Evolutionary conservation across 768 basidiomycete species (phyloP).

Genomic region (Cantharellus anzutake): DNA sequence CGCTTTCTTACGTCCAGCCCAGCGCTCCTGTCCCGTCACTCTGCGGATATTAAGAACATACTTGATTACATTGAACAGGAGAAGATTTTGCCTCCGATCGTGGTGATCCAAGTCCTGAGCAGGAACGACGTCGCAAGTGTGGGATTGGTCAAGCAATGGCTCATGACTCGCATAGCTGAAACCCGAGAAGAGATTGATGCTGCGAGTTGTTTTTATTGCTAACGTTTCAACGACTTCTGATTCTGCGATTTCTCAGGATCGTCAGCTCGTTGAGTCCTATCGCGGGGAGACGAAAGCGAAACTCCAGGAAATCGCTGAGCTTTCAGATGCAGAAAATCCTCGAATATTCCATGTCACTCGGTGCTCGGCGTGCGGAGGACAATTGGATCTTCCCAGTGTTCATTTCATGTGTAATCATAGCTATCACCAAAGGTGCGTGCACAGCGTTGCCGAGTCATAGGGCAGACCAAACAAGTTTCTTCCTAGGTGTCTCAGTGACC

Average conservation of each 20-base stretch:
- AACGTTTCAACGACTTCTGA: constrained; percentile 3
- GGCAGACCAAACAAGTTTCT: background rate
- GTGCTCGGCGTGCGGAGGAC: constrained; percentile 76
- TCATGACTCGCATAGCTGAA: constrained; percentile 57
- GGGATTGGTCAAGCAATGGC: constrained; percentile 81
- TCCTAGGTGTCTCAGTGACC: constrained; percentile 65
- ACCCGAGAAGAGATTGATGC: constrained; percentile 60
- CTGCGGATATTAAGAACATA: constrained; percentile 47
- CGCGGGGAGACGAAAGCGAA: constrained; percentile 66
- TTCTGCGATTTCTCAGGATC: constrained; percentile 35
- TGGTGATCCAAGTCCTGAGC: constrained; percentile 73
- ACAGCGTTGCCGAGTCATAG: background rate
- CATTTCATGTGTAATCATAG: constrained; percentile 99
- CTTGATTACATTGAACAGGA: constrained; percentile 64
- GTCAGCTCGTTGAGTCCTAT: constrained; percentile 73
- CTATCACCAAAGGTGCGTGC: constrained; percentile 72
- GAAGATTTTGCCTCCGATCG: constrained; percentile 73
- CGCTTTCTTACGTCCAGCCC: constrained; percentile 75
- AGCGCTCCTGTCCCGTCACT: constrained; percentile 50
- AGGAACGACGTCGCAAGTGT: constrained; percentile 81
- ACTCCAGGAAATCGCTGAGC: constrained; percentile 59
- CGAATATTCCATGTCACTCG: constrained; percentile 87
- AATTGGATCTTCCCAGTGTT: constrained; percentile 79
- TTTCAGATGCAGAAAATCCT: constrained; percentile 60
- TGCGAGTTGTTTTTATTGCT: constrained; percentile 26